phyloP scores from a whole-genome alignment of 2,329 filamentous ascomycete genomes.

The Boeremia lycopersici region DNA sequence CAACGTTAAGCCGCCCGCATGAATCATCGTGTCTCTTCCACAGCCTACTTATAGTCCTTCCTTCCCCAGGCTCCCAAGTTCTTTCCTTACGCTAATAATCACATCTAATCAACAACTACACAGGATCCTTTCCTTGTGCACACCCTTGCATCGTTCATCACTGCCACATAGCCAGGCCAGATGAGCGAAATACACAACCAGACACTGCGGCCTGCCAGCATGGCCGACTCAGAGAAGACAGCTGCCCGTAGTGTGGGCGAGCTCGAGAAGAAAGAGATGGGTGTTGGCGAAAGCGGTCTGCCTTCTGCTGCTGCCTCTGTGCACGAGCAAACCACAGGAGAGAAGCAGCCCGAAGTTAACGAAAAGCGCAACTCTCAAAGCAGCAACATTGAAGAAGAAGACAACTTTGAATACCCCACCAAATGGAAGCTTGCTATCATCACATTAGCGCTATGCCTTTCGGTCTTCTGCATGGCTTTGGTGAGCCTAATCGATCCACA shows the following conservation, averaged over 20 bases:
- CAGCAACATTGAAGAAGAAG: constrained; percentile 32
- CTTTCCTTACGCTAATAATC: neutral
- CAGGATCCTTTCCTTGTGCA: constrained; percentile 6
- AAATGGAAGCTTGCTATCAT: constrained; percentile 43
- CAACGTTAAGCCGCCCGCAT: constrained; percentile 17
- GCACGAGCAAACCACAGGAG: constrained; percentile 20
- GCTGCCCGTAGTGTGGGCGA: constrained; percentile 34
- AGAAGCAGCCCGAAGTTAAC: constrained; percentile 12
- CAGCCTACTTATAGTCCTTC: constrained; percentile 22
- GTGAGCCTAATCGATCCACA: constrained; percentile 19
- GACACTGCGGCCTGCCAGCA: constrained; percentile 33
- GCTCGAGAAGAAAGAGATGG: constrained; percentile 35
- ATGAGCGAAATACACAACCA: constrained; percentile 37
- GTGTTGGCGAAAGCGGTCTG: constrained; percentile 27
- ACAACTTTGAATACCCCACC: constrained; percentile 44
- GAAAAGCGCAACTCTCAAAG: constrained; percentile 26
- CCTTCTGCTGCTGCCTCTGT: constrained; percentile 31
- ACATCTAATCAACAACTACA: neutral
- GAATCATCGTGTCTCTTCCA: constrained; percentile 10
- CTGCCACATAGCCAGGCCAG: neutral
- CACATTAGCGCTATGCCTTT: constrained; percentile 42
- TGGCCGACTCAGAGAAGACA: constrained; percentile 43
- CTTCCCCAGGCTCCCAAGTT: constrained; percentile 12
- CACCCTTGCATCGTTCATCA: neutral
- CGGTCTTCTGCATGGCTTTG: constrained; percentile 49